These are phyloP conservation scores for Termitomyces sp. DNA, from an alignment of 768 basidiomycete species.

Conservation along the genomic window DNA sequence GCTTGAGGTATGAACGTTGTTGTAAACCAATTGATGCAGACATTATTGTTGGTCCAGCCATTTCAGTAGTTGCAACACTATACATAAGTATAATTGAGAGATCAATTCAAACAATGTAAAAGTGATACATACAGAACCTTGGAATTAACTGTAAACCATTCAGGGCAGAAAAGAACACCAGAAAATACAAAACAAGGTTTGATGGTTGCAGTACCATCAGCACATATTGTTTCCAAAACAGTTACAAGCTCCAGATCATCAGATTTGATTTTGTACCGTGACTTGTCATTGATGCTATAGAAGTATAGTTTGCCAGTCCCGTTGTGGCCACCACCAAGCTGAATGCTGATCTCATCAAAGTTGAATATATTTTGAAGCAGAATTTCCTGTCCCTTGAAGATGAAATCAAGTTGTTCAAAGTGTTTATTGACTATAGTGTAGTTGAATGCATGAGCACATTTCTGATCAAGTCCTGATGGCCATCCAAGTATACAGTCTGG, in stretches of 20 bases:
- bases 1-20: too few species aligned
- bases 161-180: background rate
- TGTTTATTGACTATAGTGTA: background rate
- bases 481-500: background rate
- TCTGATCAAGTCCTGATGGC: background rate
- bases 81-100: too few species aligned
- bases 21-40: too few species aligned
- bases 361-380: background rate
- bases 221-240: slow-evolving; percentile 41
- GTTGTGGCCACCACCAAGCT: slow-evolving; percentile 22
- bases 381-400: background rate
- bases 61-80: too few species aligned
- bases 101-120: too few species aligned
- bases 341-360: slow-evolving; percentile 26
- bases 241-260: slow-evolving; percentile 44
- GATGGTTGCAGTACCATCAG: slow-evolving; percentile 35
- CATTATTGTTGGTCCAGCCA: too few species aligned
- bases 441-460: background rate
- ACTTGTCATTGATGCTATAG: background rate
- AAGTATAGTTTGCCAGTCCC: background rate
- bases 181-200: slow-evolving; percentile 32
- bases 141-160: background rate
- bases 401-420: background rate
- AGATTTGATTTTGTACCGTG: slow-evolving; percentile 16
- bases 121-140: background rate